A percentile compares a stretch with the other conserved stretches of the same genome.
These are phyloP conservation scores for Asterophora parasitica DNA, from an alignment of 768 basidiomycete genomes.

Conservation along the genomic window DNA sequence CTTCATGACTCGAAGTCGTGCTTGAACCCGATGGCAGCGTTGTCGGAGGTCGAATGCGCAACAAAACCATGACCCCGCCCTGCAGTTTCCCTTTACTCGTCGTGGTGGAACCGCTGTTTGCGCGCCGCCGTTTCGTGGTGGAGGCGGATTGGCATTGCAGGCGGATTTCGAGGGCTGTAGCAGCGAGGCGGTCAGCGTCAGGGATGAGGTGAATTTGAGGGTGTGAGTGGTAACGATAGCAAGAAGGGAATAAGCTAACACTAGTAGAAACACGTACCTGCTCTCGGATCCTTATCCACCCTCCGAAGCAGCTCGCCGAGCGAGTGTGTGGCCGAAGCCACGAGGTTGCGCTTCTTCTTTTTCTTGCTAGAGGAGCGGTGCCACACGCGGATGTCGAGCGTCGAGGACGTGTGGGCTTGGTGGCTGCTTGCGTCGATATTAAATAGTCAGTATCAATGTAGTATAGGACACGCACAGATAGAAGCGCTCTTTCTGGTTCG, in stretches of 20 bases:
- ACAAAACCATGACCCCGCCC: constrained; percentile 29
- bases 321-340: constrained; percentile 47
- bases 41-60: constrained; percentile 24
- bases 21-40: not conserved
- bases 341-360: constrained; percentile 53
- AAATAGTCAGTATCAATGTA: not conserved
- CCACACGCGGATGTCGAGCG: constrained; percentile 52
- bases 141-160: constrained; percentile 36
- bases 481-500: constrained; percentile 54
- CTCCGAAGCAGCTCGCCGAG: constrained; percentile 50
- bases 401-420: constrained; percentile 33
- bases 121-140: constrained; percentile 15
- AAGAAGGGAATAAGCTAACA: no score
- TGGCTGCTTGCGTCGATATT: constrained; percentile 30
- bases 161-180: constrained; percentile 39
- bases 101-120: constrained; percentile 4
- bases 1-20: not conserved
- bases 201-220: not conserved
- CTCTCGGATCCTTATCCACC: constrained; percentile 33
- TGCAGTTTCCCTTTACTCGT: constrained; percentile 38
- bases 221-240: no score
- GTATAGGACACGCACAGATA: constrained; percentile 39
- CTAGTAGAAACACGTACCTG: constrained; percentile 33
- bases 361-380: constrained; percentile 58
- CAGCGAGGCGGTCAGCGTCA: not conserved